Conservation (phyloP, 257 asterid species). For the Solanum pinnatisectum region DNA sequence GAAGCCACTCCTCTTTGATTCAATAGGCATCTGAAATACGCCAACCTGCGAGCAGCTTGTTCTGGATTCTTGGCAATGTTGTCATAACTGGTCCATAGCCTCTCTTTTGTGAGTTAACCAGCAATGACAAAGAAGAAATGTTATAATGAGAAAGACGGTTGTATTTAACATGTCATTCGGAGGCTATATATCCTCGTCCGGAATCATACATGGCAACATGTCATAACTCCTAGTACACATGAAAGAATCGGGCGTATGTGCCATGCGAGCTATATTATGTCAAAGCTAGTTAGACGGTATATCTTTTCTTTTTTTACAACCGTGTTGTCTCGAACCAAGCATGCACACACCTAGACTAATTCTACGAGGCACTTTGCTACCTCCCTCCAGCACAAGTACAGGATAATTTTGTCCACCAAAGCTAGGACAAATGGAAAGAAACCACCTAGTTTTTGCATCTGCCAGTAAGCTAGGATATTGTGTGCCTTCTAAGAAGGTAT, state of each 20-base stretch:
- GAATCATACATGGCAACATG: too few species aligned
- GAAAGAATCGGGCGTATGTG: background rate
- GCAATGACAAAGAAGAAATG: background rate
- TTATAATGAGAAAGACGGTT: background rate
- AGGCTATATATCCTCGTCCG: background rate
- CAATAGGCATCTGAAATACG: constrained; percentile 69
- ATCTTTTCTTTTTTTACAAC: background rate
- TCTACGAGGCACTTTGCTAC: background rate
- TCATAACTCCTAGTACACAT: background rate
- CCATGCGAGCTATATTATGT: background rate
- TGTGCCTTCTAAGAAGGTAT: background rate
- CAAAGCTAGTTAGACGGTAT: background rate
- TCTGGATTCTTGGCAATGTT: constrained; percentile 50
- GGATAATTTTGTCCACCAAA: background rate
- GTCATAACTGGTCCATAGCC: constrained; percentile 67
- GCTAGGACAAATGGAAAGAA: background rate
- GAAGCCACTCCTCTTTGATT: constrained; percentile 92
- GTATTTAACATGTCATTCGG: background rate
- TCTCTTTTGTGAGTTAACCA: constrained; percentile 30
- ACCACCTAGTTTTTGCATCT: background rate
- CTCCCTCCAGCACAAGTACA: background rate
- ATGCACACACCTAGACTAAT: background rate
- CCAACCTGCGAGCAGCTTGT: constrained; percentile 38
- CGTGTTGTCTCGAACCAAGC: background rate
- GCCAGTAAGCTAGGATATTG: background rate